Evolutionary conservation across 148 eudicot genomes (phyloP).

Genomic region (Rhododendron kiyosumense): DNA sequence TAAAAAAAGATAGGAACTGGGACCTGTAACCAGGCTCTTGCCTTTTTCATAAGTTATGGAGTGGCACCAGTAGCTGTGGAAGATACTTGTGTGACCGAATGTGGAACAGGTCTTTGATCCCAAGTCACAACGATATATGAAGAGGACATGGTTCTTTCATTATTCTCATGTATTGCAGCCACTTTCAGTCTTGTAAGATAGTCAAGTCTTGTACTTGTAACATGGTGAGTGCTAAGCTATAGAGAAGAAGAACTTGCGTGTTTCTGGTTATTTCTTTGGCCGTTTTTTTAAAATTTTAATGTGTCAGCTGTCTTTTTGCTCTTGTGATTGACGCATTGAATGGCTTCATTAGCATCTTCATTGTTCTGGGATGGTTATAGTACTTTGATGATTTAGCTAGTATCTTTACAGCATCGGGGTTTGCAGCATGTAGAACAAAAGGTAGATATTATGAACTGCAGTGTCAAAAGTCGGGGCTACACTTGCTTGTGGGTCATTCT

Average conservation of each 20-base stretch:
- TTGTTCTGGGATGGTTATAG: background rate
- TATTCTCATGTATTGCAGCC: background rate
- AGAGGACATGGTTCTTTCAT: background rate
- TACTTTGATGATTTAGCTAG: background rate
- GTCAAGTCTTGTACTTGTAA: background rate
- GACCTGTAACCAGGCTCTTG: background rate
- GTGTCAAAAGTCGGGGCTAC: background rate
- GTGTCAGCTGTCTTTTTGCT: background rate
- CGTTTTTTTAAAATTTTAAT: background rate
- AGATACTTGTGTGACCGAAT: background rate
- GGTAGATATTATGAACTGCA: too few species aligned
- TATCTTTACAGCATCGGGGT: background rate
- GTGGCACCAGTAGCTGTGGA: background rate
- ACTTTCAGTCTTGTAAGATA: slow-evolving; percentile 1
- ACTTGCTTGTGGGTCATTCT: background rate
- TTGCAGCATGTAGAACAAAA: background rate
- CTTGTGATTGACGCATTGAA: background rate
- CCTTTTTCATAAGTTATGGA: background rate
- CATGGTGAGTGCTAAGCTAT: background rate
- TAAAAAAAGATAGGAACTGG: background rate
- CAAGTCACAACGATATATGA: background rate
- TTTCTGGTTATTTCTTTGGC: background rate
- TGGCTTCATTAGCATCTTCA: background rate
- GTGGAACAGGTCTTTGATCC: background rate
- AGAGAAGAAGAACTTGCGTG: background rate